Evolutionary conservation across 106 monocot genomes (phyloP).

Genomic region (Dactylorhiza incarnata): DNA sequence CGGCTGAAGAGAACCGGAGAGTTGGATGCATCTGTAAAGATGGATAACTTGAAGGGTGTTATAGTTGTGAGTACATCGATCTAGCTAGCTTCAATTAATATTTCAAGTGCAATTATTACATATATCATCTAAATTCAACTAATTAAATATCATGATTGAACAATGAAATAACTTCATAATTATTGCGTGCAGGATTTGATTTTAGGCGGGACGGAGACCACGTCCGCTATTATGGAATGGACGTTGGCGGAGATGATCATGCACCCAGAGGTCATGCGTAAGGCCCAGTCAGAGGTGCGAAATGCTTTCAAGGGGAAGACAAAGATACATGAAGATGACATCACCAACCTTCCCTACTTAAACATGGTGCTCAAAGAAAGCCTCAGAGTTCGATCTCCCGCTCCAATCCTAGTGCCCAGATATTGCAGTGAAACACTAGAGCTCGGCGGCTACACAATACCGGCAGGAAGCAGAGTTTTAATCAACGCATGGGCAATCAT

Average conservation of each 20-base stretch:
- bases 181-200: slow-evolving; percentile 9
- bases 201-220: slow-evolving; percentile 6
- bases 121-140: too few relatives aligned
- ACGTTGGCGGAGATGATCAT: slow-evolving; percentile 6
- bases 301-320: background rate
- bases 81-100: too few relatives aligned
- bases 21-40: background rate
- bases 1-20: background rate
- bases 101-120: too few relatives aligned
- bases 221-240: background rate
- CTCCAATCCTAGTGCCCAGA: slow-evolving; percentile 3
- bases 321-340: slow-evolving; percentile 7
- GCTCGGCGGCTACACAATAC: background rate
- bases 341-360: slow-evolving; percentile 6
- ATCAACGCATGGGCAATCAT: background rate
- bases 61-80: background rate
- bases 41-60: slow-evolving; percentile 6
- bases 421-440: background rate
- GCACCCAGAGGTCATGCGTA: background rate
- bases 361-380: slow-evolving; percentile 19
- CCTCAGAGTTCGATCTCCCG: slow-evolving; percentile 1
- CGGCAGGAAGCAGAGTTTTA: slow-evolving; percentile 2
- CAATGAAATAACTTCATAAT: background rate
- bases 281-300: slow-evolving; percentile 6
- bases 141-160: too few relatives aligned